Base-by-base conservation (phyloP, 1,139 yeast genomes). In the Taphrina populina region DNA sequence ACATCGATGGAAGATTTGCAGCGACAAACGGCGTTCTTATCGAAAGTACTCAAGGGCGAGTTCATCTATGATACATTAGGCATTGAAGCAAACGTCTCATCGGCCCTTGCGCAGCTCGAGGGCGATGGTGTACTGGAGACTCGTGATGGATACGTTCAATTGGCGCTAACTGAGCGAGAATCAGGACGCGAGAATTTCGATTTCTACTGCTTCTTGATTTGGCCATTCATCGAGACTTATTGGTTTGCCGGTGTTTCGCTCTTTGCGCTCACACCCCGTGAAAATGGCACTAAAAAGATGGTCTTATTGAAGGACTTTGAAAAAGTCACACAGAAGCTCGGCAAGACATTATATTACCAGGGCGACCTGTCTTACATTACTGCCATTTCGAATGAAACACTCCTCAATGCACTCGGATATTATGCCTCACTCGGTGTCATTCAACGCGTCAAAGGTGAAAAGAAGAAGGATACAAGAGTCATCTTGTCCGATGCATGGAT, bases 201-300 rank as follows among this genome's bases (percentile, higher is more conserved):
- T 60, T 73, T 73, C 58, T 73, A 72, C 62, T 71, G 75, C 58
- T 71, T 67, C 60, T 61, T 73, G 41, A 63, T 73, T 13, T 73
- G 76, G 76, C 76, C 76, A 1, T 73, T 71, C 58, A 64, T 73
- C 37, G 76, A 73, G 52, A 76, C 76, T 2, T 73, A 70, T 63
- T 73, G 76, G 76, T 63, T 72, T 15, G 70, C 72, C 0, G 64
- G 72, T 2, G 65, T 71, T n/a, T 62, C 74, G 10, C 60, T 73
- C 49, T 69, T 70, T 59, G 62, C 71, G 32, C 63, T 72, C 58
- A 68, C 72, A 1, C 69, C 71, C 1, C 56, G 59, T 11, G 51
- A 46, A n/a, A 59, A 58, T 33, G 58, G 57, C 23, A n/a, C 55
- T 63, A n/a, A n/a, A n/a, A 2, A 26, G 65, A 26, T 67, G 69